Percentiles rank a stretch among this genome's conserved stretches.
phyloP scores from a whole-genome alignment of 345 rosid genomes.

The Boechera stricta region DNA sequence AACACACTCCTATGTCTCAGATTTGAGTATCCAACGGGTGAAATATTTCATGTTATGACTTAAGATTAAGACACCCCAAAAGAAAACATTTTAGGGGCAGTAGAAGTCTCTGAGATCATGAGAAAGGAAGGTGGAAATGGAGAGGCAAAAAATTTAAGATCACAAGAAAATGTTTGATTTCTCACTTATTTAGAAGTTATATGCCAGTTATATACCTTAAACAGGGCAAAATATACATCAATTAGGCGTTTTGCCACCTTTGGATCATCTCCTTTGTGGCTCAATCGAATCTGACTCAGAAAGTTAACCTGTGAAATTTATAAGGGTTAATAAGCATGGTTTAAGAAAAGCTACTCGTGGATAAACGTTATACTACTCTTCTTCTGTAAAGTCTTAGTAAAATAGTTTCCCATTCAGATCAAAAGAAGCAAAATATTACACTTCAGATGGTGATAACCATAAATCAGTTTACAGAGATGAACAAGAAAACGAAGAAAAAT shows the following conservation, averaged over 20 bases:
- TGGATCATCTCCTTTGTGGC: slow-evolving; percentile 88
- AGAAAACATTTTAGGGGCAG: background rate
- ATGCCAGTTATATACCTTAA: slow-evolving; percentile 63
- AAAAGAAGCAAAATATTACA: slow-evolving; percentile 14
- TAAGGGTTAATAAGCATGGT: slow-evolving; percentile 18
- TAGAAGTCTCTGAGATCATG: slow-evolving; percentile 15
- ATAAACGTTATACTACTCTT: background rate
- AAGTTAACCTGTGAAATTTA: slow-evolving; percentile 75
- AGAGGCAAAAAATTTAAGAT: background rate
- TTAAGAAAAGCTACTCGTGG: slow-evolving; percentile 1
- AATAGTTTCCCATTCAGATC: background rate
- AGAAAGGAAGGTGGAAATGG: slow-evolving; percentile 18
- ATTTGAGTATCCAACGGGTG: slow-evolving; percentile 16
- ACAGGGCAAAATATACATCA: slow-evolving; percentile 92
- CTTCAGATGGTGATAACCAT: background rate
- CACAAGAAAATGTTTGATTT: background rate
- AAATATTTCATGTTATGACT: slow-evolving; percentile 1
- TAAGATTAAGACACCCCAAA: background rate
- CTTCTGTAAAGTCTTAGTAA: slow-evolving; percentile 4
- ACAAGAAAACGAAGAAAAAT: background rate
- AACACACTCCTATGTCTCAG: slow-evolving; percentile 28
- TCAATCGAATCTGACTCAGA: slow-evolving; percentile 79
- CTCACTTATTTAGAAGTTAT: slow-evolving; percentile 8
- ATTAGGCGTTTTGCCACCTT: slow-evolving; percentile 85
- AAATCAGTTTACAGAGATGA: slow-evolving; percentile 7